These are phyloP conservation scores for Vitis amurensis DNA, from an alignment of 164 flowering plant genomes.

Conservation along the genomic window DNA sequence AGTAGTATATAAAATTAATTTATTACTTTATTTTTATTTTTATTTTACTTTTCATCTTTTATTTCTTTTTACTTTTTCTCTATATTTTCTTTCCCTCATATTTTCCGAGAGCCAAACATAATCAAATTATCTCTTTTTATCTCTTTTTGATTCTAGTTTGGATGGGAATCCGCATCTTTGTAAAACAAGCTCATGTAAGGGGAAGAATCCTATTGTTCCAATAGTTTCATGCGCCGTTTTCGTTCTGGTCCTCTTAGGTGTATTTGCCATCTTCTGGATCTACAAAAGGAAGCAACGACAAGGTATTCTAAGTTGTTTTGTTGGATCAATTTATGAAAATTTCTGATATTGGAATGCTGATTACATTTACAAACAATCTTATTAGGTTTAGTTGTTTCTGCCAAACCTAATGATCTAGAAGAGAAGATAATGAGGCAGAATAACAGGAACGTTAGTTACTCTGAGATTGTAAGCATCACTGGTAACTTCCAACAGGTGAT, in stretches of 20 bases:
- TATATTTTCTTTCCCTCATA: too few relatives aligned
- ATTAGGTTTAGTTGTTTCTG: too few relatives aligned
- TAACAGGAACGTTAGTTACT: slow-evolving; percentile 12
- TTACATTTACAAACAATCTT: too few relatives aligned
- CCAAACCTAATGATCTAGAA: too few relatives aligned
- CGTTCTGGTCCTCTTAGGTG: slow-evolving; percentile 2
- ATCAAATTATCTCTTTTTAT: background rate
- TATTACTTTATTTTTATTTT: too few relatives aligned
- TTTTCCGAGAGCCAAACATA: too few relatives aligned
- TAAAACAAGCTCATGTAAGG: slow-evolving; percentile 6
- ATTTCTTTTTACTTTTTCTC: too few relatives aligned
- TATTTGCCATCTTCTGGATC: background rate
- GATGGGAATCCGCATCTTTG: slow-evolving; percentile 26
- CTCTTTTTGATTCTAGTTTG: slow-evolving; percentile 7
- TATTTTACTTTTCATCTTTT: too few relatives aligned
- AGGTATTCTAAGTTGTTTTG: slow-evolving; percentile 3
- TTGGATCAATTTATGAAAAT: too few relatives aligned
- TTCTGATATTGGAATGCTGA: too few relatives aligned
- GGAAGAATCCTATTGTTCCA: background rate
- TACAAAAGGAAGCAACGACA: background rate
- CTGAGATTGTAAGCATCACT: slow-evolving; percentile 22
- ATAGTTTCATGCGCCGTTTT: slow-evolving; percentile 7
- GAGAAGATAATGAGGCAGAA: too few relatives aligned
- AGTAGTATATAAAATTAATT: too few relatives aligned
- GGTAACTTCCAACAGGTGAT: slow-evolving; percentile 25